Evolutionary conservation across 2,329 filamentous ascomycete species (phyloP), one percentile per base, ranked within the genome.

Genomic region (Alternaria novae-zelandiae): DNA sequence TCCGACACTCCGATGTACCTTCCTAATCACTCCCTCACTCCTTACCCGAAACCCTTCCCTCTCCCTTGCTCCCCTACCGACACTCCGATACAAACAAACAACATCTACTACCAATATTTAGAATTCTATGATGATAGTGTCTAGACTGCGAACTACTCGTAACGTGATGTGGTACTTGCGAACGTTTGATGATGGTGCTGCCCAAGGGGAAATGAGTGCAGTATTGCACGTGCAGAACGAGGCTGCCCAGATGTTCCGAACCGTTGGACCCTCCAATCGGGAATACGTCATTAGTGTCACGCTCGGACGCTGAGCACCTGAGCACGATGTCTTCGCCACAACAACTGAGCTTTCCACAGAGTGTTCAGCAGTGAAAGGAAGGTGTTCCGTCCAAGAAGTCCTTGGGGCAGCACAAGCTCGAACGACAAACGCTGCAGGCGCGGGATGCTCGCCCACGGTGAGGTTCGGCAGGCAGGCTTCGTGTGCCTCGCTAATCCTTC

Each of bases 11-110:
- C 17, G 44, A 49, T 69, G 59, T 61, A 66, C 57, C 58, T 61
- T 66, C 64, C 59, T 68, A 69, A 67, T 60, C 59, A 66, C 63
- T 63, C 67, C 60, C 66, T 69, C 68, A 65, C 57, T 54, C 59
- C 50, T 54, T 55, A 61, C 58, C 56, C 60, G 47, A 41, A 55
- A 46, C 57, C 41, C 61, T 55, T 32, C 62, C 23, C 54, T 54
- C 58, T 46, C 58, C 54, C 63, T 62, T 58, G 54, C 59, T 62
- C 66, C 53, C 64, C 59, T 44, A 57, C 47, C 54, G 30, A 61
- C 55, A 55, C 53, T 56, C 57, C 56, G 49, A 61, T 68, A 66
- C 30, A 59, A 67, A 45, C 59, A 60, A 65, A 41, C 50, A 63
- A 65, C 30, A 62, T 56, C 61, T 64, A 30, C 46, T 65, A 65